phyloP scores from a whole-genome alignment of 2,329 filamentous ascomycete species.

The Fusarium papillatum region DNA sequence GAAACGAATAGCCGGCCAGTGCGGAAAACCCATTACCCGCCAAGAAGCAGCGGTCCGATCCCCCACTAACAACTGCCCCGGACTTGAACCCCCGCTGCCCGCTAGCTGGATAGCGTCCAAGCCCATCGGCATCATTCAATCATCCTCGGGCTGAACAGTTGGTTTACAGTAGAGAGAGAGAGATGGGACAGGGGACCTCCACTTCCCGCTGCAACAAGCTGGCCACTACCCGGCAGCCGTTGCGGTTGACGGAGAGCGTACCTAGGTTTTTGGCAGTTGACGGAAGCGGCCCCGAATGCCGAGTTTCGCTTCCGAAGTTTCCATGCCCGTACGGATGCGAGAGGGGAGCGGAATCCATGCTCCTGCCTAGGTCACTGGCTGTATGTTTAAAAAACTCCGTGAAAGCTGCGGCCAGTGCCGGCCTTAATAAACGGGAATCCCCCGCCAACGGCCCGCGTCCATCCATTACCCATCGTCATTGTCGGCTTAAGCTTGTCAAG shows the following conservation, averaged over 20 bases:
- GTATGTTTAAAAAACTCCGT: slow-evolving; percentile 1
- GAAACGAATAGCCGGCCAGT: slow-evolving; percentile 41
- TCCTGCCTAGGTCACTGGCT: not conserved
- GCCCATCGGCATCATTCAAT: not conserved
- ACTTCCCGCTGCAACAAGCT: slow-evolving; percentile 14
- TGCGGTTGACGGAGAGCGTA: not conserved
- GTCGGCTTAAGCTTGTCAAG: slow-evolving; percentile 24
- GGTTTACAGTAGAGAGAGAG: not conserved
- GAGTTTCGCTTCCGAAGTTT: slow-evolving; percentile 41
- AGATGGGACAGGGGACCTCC: not conserved
- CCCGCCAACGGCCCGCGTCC: slow-evolving; percentile 36
- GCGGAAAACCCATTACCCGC: slow-evolving; percentile 46
- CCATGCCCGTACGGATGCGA: slow-evolving; percentile 19
- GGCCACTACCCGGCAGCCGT: slow-evolving; percentile 26
- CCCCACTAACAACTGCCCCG: slow-evolving; percentile 21
- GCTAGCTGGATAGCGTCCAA: slow-evolving; percentile 12
- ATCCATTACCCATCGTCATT: slow-evolving; percentile 24
- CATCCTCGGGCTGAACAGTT: slow-evolving; percentile 29
- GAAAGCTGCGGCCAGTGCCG: slow-evolving; percentile 33
- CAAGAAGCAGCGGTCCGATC: slow-evolving; percentile 19
- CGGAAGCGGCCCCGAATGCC: slow-evolving; percentile 35
- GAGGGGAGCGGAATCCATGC: slow-evolving; percentile 1
- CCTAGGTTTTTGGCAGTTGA: not conserved
- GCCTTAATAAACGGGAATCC: slow-evolving; percentile 40
- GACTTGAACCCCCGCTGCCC: slow-evolving; percentile 41